Evolutionary conservation across 495 filamentous ascomycete species (phyloP), one percentile per base, ranked within the genome.

Genomic region (Hypoxylon trugodes): DNA sequence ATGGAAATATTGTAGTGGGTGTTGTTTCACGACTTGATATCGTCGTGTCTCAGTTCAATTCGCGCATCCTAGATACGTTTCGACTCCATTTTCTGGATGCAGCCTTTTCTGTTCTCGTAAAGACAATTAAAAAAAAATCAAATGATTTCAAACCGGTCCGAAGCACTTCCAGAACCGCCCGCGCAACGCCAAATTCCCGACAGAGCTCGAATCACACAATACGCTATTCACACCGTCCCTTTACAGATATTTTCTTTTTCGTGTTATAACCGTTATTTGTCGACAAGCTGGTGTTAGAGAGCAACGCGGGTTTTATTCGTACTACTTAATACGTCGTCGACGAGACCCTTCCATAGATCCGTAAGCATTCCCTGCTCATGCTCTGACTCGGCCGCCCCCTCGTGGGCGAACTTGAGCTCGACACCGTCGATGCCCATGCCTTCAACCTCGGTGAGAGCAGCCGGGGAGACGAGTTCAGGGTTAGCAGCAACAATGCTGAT

Each of bases 391-490:
- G 54, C 8, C 52, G 56, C 43, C 12, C 68, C 45, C 1, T 74
- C 72, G 40, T 79, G 74, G 46, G 69, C 76, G 45, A 81, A 81
- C 65, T 71, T 72, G 6, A 82, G 62, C 69, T 80, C 77, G n/a
- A 80, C 74, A 10, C 78, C 78, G 42, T 81, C 79, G n/a, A 79
- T 55, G 8, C 74, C 72, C 68, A 79, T 78, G 18, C 78, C 77
- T 53, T 81, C 76, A 1, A 79, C 70, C 60, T 80, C 76, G 9
- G 76, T 79, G 36, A 80, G 53, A 24, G 77, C 73, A 0, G 76
- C 59, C 0, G 79, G 76, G 2, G 76, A 59, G 6, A 81, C 77
- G 30, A 67, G 57, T 16, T 75, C 76, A 1, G 79, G 78, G 66
- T 79, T 71, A 2, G 76, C 74, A 2, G 79, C 79, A 4, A 82